Base-by-base conservation (phyloP, 768 basidiomycete genomes). In the Macrolepiota fuliginosa region DNA sequence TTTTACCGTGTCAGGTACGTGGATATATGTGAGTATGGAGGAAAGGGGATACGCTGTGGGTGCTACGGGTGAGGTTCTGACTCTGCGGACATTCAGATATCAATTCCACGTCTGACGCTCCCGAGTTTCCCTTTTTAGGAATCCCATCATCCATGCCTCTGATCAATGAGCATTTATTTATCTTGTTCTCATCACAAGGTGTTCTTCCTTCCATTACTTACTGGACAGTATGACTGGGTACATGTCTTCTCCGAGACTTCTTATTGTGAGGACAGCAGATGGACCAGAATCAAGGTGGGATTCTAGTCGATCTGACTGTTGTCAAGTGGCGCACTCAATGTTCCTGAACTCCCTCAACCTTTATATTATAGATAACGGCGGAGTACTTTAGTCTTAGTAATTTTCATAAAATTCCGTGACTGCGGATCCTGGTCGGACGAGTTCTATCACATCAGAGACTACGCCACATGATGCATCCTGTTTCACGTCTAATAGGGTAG, bases 101-200 rank as follows among this genome's bases (percentile, higher is more conserved):
- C 52, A 60, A 49, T 53, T 46, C 59, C 53, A 61, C 60, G 60
- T 54, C 53, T 29, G 50, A 42, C 42, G 27, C 19, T 54, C 40
- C 54, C 53, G 35, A 50, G 60, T 49, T 61, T 24, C 45, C 60
- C 35, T 49, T 61, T 61, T 61, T 39, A 29, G 60, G 60, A 61
- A 55, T 47, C 37, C 25, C 15, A 22, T 42, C 36, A n/a, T 60
- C 37, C 25, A 11, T 27, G 22, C 32, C 22, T 35, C 27, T 25
- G 35, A 22, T 29, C 37, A 15, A 37, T 32, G 29, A 32, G 29
- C 29, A 32, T 27, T n/a, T 35, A 37, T 24, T 37, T n/a, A 19
- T 53, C 29, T 9, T 32, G 32, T 36, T 36, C 47, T 49, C 25
- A 49, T 27, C 24, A 49, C 47, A 24, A 42, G 40, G 40, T n/a